Percentiles rank a stretch among this genome's conserved stretches.
Evolutionary conservation across 306 rosid species (phyloP).

Genomic region (Vigna trinervia): DNA sequence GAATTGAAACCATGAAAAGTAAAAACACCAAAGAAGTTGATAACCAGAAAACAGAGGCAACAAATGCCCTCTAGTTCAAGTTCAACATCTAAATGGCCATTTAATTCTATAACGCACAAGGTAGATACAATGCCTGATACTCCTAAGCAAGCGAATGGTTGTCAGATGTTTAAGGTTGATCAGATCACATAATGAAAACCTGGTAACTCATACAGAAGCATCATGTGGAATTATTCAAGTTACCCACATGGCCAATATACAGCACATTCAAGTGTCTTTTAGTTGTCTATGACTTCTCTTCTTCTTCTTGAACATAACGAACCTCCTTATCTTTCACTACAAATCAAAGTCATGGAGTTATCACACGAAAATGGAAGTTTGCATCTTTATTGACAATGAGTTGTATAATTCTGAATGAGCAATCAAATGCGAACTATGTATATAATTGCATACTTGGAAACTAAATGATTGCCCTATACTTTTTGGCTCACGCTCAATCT

Average conservation of each 20-base stretch:
- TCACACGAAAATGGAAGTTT: slow-evolving; percentile 31
- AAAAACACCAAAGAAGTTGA: not conserved
- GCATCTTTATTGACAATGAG: slow-evolving; percentile 14
- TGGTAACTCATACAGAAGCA: slow-evolving; percentile 11
- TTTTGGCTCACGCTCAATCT: slow-evolving; percentile 56
- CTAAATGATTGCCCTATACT: slow-evolving; percentile 49
- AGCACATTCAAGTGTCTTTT: slow-evolving; percentile 93
- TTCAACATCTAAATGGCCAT: slow-evolving; percentile 23
- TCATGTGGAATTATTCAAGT: slow-evolving; percentile 45
- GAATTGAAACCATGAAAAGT: slow-evolving; percentile 17
- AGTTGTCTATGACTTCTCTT: slow-evolving; percentile 46
- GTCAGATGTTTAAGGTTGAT: slow-evolving; percentile 3
- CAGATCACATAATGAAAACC: slow-evolving; percentile 6
- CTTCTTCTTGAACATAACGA: slow-evolving; percentile 44
- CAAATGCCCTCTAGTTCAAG: slow-evolving; percentile 6
- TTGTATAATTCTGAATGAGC: slow-evolving; percentile 20
- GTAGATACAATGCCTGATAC: slow-evolving; percentile 19
- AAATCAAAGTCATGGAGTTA: slow-evolving; percentile 47
- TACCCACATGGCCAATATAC: slow-evolving; percentile 97
- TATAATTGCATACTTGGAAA: not conserved
- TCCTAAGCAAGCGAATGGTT: not conserved
- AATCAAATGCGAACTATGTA: slow-evolving; percentile 25
- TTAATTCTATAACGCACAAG: slow-evolving; percentile 34
- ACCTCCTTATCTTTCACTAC: slow-evolving; percentile 63
- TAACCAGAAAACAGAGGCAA: slow-evolving; percentile 35